These are phyloP conservation scores for Triticum urartu DNA, from an alignment of 176 grass and related monocot species.

Conservation along the genomic window DNA sequence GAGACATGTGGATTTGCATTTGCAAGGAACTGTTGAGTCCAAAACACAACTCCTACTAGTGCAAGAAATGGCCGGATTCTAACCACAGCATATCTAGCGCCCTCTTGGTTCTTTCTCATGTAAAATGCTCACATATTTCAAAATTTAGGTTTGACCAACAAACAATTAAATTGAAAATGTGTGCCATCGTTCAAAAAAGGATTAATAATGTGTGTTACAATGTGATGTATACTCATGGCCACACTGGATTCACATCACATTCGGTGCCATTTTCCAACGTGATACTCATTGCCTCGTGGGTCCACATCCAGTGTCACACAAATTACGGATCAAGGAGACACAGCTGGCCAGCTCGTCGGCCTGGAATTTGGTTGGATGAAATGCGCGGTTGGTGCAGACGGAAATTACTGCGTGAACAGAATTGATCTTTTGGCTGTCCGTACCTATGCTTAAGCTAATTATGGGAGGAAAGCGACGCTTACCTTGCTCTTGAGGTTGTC, in stretches of 20 bases:
- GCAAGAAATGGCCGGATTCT: not conserved
- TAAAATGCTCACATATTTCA: not conserved
- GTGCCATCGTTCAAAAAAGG: not conserved
- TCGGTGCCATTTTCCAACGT: not conserved
- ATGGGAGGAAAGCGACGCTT: conserved; percentile 15
- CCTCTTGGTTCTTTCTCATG: not conserved
- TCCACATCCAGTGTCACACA: not conserved
- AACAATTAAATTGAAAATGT: not conserved
- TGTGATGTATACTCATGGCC: not conserved
- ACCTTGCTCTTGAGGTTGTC: conserved; percentile 13
- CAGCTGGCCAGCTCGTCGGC: too few species aligned
- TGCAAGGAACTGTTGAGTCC: not conserved
- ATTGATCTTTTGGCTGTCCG: not conserved
- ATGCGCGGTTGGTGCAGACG: not conserved
- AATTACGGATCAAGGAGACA: not conserved
- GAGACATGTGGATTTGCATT: not conserved
- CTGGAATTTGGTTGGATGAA: not conserved
- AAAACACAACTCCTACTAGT: not conserved
- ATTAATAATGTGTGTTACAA: too few species aligned
- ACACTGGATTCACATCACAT: not conserved
- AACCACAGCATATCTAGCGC: not conserved
- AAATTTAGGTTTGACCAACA: not conserved
- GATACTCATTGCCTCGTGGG: not conserved
- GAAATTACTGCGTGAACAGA: not conserved
- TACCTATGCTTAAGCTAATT: not conserved